phyloP scores from a whole-genome alignment of 1,284 basidiomycete genomes.

The Earliella scabrosa region DNA sequence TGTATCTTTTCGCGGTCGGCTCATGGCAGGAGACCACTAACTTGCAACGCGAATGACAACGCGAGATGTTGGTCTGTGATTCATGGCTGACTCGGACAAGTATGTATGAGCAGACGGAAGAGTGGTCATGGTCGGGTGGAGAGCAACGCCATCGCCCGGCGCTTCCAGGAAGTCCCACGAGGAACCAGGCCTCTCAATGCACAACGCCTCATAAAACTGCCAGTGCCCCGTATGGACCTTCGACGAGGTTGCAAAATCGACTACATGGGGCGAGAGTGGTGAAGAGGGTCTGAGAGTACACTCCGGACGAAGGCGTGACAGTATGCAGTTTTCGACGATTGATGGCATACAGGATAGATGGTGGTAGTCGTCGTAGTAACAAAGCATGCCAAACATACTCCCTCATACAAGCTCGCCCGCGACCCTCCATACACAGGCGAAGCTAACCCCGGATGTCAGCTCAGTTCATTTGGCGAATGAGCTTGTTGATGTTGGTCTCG shows the following conservation, averaged over 20 bases:
- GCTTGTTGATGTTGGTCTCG: constrained; percentile 95
- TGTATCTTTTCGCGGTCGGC: constrained; percentile 2
- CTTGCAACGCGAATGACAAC: background rate
- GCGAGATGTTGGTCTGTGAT: too few species aligned
- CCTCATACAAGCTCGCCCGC: constrained; percentile 34
- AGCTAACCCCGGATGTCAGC: constrained; percentile 13
- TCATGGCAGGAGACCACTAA: background rate
- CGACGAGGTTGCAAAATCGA: too few species aligned
- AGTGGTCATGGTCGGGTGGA: too few species aligned
- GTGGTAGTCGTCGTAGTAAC: constrained; percentile 23
- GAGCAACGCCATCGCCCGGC: too few species aligned
- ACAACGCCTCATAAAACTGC: too few species aligned
- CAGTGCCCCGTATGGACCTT: too few species aligned
- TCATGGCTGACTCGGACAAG: too few species aligned
- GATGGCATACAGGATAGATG: constrained; percentile 29
- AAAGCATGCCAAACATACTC: constrained; percentile 44
- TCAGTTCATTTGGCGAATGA: constrained; percentile 97
- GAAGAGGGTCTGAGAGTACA: background rate
- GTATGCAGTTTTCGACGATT: constrained; percentile 15
- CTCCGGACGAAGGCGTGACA: background rate
- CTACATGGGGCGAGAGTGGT: too few species aligned
- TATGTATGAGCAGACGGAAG: too few species aligned
- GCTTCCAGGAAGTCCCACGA: too few species aligned
- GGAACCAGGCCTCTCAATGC: too few species aligned
- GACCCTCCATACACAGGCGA: constrained; percentile 27